phyloP scores from a whole-genome alignment of 1,284 basidiomycete genomes.

The Cutaneotrichosporon mucoides region DNA sequence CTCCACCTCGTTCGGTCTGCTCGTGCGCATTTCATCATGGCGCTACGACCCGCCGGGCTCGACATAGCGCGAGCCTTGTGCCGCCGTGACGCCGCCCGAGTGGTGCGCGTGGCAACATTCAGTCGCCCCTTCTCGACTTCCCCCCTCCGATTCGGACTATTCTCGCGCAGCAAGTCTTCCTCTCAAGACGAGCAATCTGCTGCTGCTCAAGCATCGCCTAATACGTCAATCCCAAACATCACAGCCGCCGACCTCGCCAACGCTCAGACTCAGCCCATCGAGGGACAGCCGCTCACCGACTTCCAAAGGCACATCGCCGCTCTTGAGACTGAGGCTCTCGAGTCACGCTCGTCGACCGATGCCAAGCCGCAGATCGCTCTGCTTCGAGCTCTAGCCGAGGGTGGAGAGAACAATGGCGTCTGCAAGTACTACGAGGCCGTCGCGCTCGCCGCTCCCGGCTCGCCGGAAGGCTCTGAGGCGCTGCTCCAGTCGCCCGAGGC shows the following conservation, averaged over 20 bases:
- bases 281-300: slow-evolving; percentile 23
- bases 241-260: slow-evolving; percentile 1
- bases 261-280: not conserved
- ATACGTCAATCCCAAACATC: not conserved
- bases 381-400: slow-evolving; percentile 33
- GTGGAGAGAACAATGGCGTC: slow-evolving; percentile 35
- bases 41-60: slow-evolving; percentile 17
- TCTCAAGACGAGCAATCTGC: not conserved
- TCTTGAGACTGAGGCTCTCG: slow-evolving; percentile 36
- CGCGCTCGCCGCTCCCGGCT: slow-evolving; percentile 20
- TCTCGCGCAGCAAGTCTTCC: not conserved
- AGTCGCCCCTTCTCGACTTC: slow-evolving; percentile 1
- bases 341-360: slow-evolving; percentile 19
- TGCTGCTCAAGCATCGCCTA: not conserved
- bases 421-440: slow-evolving; percentile 40
- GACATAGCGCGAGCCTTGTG: slow-evolving; percentile 10
- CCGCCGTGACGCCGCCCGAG: slow-evolving; percentile 1
- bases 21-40: slow-evolving; percentile 5
- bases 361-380: slow-evolving; percentile 32
- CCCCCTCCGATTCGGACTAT: not conserved
- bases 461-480: slow-evolving; percentile 21
- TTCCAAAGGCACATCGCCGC: slow-evolving; percentile 41
- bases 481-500: slow-evolving; percentile 33
- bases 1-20: not conserved
- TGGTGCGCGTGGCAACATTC: not conserved